Base-by-base conservation (phyloP, 306 rosid genomes). In the Macrotyloma uniflorum region DNA sequence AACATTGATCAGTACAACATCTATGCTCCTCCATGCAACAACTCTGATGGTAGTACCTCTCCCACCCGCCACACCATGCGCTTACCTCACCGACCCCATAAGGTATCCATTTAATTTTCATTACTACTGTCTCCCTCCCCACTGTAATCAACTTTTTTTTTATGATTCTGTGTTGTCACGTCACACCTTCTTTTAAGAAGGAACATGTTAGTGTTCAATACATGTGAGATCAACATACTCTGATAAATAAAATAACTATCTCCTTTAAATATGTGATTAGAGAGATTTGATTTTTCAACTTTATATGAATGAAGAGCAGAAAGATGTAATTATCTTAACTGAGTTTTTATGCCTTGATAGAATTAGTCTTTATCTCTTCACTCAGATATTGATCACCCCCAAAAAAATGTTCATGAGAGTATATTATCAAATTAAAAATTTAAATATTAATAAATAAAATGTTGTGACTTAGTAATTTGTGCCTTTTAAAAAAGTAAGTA, bases 1-100 rank as follows among this genome's bases (percentile, higher is more conserved):
- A 92, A 90, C 83, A 95, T 95, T 71, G 98, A 95, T 77, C 98
- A 95, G 82, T 95, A 95, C 85, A 95, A 95, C 84, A 95, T 95
- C 61, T 95, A 95, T 71, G 95, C 97, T 20, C 98, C 93, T 24
- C 98, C 97, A 0, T 95, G 98, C 85, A 89, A 89, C 88, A 83
- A 83, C 43, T 92, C 98, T 0, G 98, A 92, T 40, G 97, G 92
- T 22, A 89, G 92, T 30, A 88, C 87, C 78, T 28, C 76, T 4
- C n/a, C 77, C 19, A 83, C 89, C 11, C 89, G 83, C 78, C 91
- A 35, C 62, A 16, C 88, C 36, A 87, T 95, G 86, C 95, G 84
- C 4, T 59, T 95, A 54, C 98, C 98, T 36, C 98, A 92, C 77
- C 93, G 82, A 19, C 97, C 97, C 58, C 83, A 62, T 40, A 13